These are phyloP conservation scores for Sporothrix euskadiensis DNA, from an alignment of 2,329 filamentous ascomycete genomes.

Conservation along the genomic window DNA sequence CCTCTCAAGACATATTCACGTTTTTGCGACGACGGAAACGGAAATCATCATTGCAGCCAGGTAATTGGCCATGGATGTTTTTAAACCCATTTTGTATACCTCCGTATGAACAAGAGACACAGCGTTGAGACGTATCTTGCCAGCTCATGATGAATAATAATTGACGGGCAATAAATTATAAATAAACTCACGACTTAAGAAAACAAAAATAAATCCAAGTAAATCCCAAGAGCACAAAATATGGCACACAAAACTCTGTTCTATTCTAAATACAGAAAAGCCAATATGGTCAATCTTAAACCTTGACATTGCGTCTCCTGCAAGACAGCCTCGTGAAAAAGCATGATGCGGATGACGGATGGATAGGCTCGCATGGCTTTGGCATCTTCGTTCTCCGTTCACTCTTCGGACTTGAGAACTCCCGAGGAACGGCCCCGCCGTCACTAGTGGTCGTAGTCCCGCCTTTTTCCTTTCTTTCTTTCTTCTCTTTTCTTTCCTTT, in stretches of 20 bases:
- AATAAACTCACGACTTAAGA: not conserved
- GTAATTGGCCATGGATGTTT: not conserved
- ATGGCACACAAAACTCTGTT: not conserved
- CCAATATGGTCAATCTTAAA: not conserved
- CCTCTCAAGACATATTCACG: not conserved
- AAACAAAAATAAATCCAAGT: not conserved
- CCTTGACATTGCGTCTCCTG: not conserved
- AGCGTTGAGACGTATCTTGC: too few relatives aligned
- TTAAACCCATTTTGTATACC: not conserved
- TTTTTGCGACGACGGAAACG: not conserved
- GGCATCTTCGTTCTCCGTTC: not conserved
- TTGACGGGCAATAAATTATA: not conserved
- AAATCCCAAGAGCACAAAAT: not conserved
- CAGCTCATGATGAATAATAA: not conserved
- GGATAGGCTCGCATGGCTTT: not conserved
- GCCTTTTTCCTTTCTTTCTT: not conserved
- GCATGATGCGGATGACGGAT: too few relatives aligned
- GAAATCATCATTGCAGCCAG: not conserved
- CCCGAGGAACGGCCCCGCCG: slow-evolving; percentile 1
- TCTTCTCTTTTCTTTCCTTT: not conserved
- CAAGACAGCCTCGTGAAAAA: not conserved
- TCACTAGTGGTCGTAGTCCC: not conserved
- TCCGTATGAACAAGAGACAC: not conserved
- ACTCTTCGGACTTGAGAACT: not conserved
- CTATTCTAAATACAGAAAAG: too few relatives aligned